These are phyloP conservation scores for Zygosaccharomyces pseudobailii DNA, from an alignment of 1,139 yeast genomes.

Conservation along the genomic window DNA sequence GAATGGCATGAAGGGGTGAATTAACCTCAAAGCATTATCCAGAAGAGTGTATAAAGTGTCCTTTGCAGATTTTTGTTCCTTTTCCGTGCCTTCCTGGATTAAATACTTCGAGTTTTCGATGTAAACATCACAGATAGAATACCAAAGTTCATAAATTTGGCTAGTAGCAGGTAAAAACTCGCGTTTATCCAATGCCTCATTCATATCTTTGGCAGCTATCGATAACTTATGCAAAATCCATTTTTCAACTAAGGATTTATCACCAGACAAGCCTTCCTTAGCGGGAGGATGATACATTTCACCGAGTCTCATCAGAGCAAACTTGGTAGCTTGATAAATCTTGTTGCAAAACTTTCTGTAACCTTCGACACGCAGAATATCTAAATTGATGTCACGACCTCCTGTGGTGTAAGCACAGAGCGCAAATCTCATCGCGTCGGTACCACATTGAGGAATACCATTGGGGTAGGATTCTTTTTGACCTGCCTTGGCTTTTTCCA, in stretches of 20 bases:
- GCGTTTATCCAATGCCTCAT: slow-evolving; percentile 68
- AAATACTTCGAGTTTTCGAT: slow-evolving; percentile 94
- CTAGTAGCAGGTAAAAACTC: slow-evolving; percentile 87
- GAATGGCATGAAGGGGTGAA: slow-evolving; percentile 98
- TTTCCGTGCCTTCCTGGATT: slow-evolving; percentile 84
- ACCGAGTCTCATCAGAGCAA: slow-evolving; percentile 90
- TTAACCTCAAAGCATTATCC: slow-evolving; percentile 85
- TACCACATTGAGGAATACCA: slow-evolving; percentile 99
- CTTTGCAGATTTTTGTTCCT: slow-evolving; percentile 82
- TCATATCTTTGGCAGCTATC: slow-evolving; percentile 59
- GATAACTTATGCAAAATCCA: slow-evolving; percentile 92
- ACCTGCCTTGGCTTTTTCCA: slow-evolving; percentile 82
- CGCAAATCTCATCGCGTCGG: slow-evolving; percentile 97
- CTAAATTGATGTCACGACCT: slow-evolving; percentile 96
- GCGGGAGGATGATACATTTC: slow-evolving; percentile 81
- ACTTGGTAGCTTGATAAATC: slow-evolving; percentile 97
- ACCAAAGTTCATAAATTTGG: slow-evolving; percentile 89
- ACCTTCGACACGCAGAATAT: slow-evolving; percentile 95
- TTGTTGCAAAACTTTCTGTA: slow-evolving; percentile 99
- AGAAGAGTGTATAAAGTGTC: slow-evolving; percentile 90
- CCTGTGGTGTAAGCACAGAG: slow-evolving; percentile 98
- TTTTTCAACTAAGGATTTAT: slow-evolving; percentile 88
- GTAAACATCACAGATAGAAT: slow-evolving; percentile 92
- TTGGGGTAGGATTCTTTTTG: slow-evolving; percentile 88
- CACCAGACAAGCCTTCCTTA: slow-evolving; percentile 56